These are phyloP conservation scores for Puya raimondii DNA, from an alignment of 176 grass and related monocot species.

Conservation along the genomic window DNA sequence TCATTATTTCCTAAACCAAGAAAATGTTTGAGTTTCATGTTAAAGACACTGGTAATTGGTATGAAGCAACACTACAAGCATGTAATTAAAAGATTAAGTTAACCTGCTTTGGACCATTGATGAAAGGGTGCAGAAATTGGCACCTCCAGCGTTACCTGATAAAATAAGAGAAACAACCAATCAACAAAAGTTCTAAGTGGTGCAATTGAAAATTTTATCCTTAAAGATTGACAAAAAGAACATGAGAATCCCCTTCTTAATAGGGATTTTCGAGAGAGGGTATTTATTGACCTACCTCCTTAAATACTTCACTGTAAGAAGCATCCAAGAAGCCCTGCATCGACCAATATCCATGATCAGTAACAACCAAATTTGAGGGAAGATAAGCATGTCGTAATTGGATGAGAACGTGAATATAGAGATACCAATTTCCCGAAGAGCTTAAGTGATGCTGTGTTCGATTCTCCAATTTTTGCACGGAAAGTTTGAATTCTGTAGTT, in stretches of 20 bases:
- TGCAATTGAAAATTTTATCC: too few relatives aligned
- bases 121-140: constrained; percentile 11
- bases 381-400: too few relatives aligned
- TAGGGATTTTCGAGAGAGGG: background rate
- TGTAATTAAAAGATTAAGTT: background rate
- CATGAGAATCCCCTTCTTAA: too few relatives aligned
- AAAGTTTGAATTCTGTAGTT: constrained; percentile 68
- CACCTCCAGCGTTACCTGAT: constrained; percentile 37
- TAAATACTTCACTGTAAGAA: constrained; percentile 67
- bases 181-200: background rate
- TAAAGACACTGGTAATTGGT: too few relatives aligned
- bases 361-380: background rate
- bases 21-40: background rate
- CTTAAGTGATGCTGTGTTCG: constrained; percentile 64
- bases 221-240: too few relatives aligned
- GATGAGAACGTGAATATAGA: background rate
- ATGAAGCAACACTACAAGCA: background rate
- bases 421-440: constrained; percentile 78
- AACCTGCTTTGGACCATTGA: background rate
- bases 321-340: constrained; percentile 64
- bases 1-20: background rate
- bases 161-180: background rate
- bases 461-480: constrained; percentile 77
- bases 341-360: constrained; percentile 14
- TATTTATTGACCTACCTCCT: constrained; percentile 36